These are phyloP conservation scores for Dentipellis fragilis DNA, from an alignment of 768 basidiomycete genomes.

Conservation along the genomic window DNA sequence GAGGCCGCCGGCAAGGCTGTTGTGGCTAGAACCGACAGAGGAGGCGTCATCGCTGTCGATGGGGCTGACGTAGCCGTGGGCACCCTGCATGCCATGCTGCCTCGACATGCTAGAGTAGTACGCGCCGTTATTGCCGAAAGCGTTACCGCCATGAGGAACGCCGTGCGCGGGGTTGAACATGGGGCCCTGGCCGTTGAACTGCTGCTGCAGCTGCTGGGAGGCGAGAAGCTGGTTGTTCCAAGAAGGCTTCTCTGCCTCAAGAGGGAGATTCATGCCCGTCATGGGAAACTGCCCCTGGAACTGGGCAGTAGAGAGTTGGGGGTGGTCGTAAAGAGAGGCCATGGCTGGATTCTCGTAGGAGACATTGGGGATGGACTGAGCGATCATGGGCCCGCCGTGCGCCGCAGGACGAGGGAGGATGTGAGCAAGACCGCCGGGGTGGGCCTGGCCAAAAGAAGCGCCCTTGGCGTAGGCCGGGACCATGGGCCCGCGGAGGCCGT, in stretches of 20 bases:
- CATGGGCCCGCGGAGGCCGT: constrained; percentile 14
- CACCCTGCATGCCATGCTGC: constrained; percentile 17
- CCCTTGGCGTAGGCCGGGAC: constrained; percentile 27
- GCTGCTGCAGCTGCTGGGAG: constrained; percentile 11
- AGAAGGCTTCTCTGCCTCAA: constrained; percentile 19
- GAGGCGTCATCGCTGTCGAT: constrained; percentile 29
- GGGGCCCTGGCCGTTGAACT: constrained; percentile 6
- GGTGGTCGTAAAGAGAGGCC: constrained; percentile 31
- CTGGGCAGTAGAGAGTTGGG: constrained; percentile 20
- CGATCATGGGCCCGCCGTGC: constrained; percentile 35
- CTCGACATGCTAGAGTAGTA: constrained; percentile 19
- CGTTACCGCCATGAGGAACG: constrained; percentile 7
- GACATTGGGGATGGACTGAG: constrained; percentile 29
- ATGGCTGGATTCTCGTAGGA: constrained; percentile 47
- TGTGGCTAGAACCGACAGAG: constrained; percentile 27
- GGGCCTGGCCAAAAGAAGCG: constrained; percentile 24
- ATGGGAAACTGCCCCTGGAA: constrained; percentile 16
- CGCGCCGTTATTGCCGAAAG: constrained; percentile 15
- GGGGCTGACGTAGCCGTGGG: constrained; percentile 20
- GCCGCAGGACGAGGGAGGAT: constrained; percentile 20
- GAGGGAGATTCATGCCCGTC: constrained; percentile 11
- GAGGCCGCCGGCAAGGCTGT: constrained; percentile 9
- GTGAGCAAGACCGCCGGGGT: constrained; percentile 8
- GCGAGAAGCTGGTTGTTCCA: constrained; percentile 18
- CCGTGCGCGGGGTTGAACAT: constrained; percentile 9